Percentiles rank a stretch among this genome's conserved stretches.
phyloP scores from a whole-genome alignment of 2,329 filamentous ascomycete genomes.

The Ophidiomyces ophidiicola region DNA sequence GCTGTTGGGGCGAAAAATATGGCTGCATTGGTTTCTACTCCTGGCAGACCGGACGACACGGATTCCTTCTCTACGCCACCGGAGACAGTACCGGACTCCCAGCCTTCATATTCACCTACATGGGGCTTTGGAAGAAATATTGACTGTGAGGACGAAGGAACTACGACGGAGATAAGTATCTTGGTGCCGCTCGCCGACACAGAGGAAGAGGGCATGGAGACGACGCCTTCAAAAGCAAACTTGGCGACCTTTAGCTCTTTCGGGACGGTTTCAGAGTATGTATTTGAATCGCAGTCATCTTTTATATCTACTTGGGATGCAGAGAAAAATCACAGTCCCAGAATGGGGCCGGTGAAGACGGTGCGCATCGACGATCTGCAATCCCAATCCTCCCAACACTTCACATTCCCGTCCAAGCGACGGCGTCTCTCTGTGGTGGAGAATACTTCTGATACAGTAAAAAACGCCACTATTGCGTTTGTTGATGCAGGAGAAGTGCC shows the following conservation, averaged over 20 bases:
- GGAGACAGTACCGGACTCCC: constrained; percentile 12
- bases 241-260: background rate
- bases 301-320: constrained; percentile 8
- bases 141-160: background rate
- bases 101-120: constrained; percentile 1
- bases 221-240: background rate
- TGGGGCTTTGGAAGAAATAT: background rate
- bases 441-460: background rate
- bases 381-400: background rate
- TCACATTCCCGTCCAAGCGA: background rate
- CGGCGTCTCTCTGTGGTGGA: constrained; percentile 1
- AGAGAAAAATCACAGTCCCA: constrained; percentile 9
- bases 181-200: constrained; percentile 5
- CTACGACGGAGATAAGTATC: constrained; percentile 5
- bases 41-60: background rate
- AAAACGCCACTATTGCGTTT: background rate
- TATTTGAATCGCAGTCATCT: background rate
- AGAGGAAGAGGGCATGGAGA: background rate
- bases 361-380: background rate
- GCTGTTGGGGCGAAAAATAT: background rate
- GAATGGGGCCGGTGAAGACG: background rate
- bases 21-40: background rate
- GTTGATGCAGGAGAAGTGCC: background rate
- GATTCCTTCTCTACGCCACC: constrained; percentile 11
- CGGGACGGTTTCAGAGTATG: background rate